Base-by-base conservation (phyloP, 129 eudicot genomes). In the Chrysanthemum lavandulifolium region DNA sequence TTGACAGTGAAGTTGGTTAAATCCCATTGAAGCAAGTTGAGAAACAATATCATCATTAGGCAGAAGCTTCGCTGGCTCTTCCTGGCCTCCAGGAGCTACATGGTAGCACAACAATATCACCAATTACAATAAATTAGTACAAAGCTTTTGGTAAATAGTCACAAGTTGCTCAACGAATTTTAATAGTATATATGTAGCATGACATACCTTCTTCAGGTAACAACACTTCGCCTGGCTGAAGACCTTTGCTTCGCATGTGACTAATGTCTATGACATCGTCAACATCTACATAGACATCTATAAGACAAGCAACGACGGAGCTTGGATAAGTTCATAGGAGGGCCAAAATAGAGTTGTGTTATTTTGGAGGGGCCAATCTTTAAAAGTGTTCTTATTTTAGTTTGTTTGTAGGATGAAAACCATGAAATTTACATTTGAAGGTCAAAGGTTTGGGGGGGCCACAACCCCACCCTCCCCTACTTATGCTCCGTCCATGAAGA, bases 171-270 rank as follows among this genome's bases (percentile, higher is more conserved):
- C 16, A 73, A 14, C 36, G 6, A 55, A 55, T 14, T 55, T 11
- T 1, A 27, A 18, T 4, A 25, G n/a, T 8, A 43, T 6, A 23
- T 29, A 27, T 21, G 25, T 52, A 48, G 27, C 18, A 72, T 45
- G 49, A 31, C 86, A 43, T 69, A 95, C 96, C 96, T 75, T 72
- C 76, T 69, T 91, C 95, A 52, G 95, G 99, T 73, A 91, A 82
- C 72, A 95, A 82, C 82, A 86, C 99, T 73, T 95, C 96, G 50
- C 95, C 91, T 5, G 88, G 95, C 83, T 91, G 97, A 76, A 83
- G 88, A 79, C 99, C 99, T 68, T 82, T 88, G 83, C 99, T 95
- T 69, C 96, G 91, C 99, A 95, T 88, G 84, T 75, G 65, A 77
- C 90, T 86, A 18, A 90, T 83, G 80, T 95, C 99, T 31, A 95